Evolutionary conservation across 2,329 filamentous ascomycete species (phyloP).

Genomic region (Beauveria bassiana): DNA sequence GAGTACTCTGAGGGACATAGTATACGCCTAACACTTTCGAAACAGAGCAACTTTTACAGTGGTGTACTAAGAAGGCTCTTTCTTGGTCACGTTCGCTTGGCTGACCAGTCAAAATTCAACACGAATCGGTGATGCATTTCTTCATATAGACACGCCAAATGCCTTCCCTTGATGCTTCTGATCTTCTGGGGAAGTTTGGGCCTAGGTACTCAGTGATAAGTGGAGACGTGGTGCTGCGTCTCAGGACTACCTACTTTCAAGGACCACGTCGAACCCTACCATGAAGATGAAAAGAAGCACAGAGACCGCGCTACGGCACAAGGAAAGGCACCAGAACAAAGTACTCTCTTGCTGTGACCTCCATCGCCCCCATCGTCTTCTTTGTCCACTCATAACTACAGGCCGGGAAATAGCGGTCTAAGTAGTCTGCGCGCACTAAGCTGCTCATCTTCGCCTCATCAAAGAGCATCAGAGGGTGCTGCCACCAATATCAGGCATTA

Average conservation of each 20-base stretch:
- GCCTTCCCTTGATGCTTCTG: no score
- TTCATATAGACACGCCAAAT: no score
- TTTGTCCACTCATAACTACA: neutral
- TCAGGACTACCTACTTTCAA: neutral
- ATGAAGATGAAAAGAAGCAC: neutral
- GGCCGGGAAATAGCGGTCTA: neutral
- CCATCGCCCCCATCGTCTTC: neutral
- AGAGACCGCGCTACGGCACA: neutral
- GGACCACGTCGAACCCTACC: neutral
- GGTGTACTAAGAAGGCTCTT: no score
- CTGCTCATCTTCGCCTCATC: neutral
- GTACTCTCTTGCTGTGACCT: neutral
- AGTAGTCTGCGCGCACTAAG: neutral
- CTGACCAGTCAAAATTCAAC: no score
- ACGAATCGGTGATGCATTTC: no score
- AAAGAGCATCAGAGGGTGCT: neutral
- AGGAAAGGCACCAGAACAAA: neutral
- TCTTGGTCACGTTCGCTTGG: no score
- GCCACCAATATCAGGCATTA: neutral
- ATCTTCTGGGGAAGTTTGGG: no score
- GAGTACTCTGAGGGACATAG: no score
- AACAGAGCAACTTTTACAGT: no score
- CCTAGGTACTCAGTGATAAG: neutral
- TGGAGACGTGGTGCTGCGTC: neutral
- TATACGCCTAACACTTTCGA: no score